Conservation (phyloP, 352 stramenopile species). For the Phytopythium helicoides region DNA sequence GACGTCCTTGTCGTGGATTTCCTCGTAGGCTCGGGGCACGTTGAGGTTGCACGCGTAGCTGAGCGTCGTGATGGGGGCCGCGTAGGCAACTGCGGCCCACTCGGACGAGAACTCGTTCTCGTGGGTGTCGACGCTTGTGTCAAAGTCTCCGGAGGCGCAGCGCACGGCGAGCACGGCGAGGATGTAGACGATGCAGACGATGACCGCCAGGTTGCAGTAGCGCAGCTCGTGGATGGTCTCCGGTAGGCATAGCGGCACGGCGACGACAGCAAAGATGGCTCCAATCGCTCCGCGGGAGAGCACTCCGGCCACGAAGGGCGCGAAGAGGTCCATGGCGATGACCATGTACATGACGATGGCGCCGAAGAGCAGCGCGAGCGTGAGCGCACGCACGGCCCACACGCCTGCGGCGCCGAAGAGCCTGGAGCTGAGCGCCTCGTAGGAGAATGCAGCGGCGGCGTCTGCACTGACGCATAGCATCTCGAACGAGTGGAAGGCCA, state of each 20-base stretch:
- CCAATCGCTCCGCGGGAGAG: slow-evolving; percentile 65
- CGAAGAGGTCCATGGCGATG: slow-evolving; percentile 83
- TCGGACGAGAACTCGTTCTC: slow-evolving; percentile 59
- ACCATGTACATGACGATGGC: slow-evolving; percentile 83
- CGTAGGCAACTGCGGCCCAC: slow-evolving; percentile 60
- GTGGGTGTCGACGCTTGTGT: slow-evolving; percentile 34
- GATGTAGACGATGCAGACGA: slow-evolving; percentile 81
- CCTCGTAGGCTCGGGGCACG: slow-evolving; percentile 73
- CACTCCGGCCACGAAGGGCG: slow-evolving; percentile 58
- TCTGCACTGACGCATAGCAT: slow-evolving; percentile 70
- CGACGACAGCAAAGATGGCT: slow-evolving; percentile 58
- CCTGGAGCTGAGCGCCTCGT: slow-evolving; percentile 76
- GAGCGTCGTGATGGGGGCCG: slow-evolving; percentile 75
- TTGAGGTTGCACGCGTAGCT: slow-evolving; percentile 84
- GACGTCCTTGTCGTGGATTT: slow-evolving; percentile 67
- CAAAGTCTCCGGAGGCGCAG: slow-evolving; percentile 38
- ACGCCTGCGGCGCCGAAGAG: slow-evolving; percentile 65
- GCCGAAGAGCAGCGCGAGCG: slow-evolving; percentile 74
- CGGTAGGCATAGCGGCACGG: slow-evolving; percentile 73
- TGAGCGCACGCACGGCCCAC: slow-evolving; percentile 72
- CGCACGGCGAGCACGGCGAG: slow-evolving; percentile 58
- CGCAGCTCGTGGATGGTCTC: slow-evolving; percentile 84
- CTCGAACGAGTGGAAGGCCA: slow-evolving; percentile 73
- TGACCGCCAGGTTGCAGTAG: slow-evolving; percentile 76
- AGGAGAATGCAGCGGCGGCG: slow-evolving; percentile 66